Conservation (phyloP, 2,329 filamentous ascomycete species). For the Scopulariopsis brevicaulis region DNA sequence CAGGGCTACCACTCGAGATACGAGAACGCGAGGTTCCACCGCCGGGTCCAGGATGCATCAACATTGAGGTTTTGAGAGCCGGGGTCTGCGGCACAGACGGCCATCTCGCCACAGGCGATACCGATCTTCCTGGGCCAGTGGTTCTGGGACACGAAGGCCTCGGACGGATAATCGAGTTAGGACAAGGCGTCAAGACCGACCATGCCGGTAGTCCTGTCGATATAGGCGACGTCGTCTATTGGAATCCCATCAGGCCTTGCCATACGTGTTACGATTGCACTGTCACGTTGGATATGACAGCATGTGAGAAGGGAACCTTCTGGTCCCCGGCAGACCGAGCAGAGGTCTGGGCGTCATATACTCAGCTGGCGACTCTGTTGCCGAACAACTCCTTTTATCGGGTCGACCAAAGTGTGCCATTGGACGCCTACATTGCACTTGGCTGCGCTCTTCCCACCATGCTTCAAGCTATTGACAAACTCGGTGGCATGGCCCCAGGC, state of each 20-base stretch:
- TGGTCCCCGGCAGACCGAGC: conserved; percentile 1
- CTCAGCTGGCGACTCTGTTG: background rate
- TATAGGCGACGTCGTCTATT: background rate
- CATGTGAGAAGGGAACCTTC: background rate
- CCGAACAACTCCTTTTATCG: conserved; percentile 2
- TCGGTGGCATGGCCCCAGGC: background rate
- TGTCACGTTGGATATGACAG: background rate
- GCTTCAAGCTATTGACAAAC: background rate
- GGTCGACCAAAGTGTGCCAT: background rate
- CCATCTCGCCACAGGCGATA: background rate
- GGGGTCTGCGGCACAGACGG: conserved; percentile 1
- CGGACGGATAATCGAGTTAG: background rate
- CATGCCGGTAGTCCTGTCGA: background rate
- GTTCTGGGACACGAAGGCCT: conserved; percentile 2
- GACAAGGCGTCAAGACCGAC: background rate
- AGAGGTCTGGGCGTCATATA: conserved; percentile 1
- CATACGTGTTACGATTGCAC: conserved; percentile 3
- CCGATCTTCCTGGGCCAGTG: background rate
- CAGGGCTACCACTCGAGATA: background rate
- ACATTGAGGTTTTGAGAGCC: background rate
- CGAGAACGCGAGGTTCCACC: background rate
- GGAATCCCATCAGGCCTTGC: conserved; percentile 3
- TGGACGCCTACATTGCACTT: conserved; percentile 1
- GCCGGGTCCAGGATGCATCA: background rate
- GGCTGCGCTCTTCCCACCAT: conserved; percentile 2